These are phyloP conservation scores for Marchantia paleacea DNA, from an alignment of 225 moss, liverwort and hornwort genomes.

Conservation along the genomic window DNA sequence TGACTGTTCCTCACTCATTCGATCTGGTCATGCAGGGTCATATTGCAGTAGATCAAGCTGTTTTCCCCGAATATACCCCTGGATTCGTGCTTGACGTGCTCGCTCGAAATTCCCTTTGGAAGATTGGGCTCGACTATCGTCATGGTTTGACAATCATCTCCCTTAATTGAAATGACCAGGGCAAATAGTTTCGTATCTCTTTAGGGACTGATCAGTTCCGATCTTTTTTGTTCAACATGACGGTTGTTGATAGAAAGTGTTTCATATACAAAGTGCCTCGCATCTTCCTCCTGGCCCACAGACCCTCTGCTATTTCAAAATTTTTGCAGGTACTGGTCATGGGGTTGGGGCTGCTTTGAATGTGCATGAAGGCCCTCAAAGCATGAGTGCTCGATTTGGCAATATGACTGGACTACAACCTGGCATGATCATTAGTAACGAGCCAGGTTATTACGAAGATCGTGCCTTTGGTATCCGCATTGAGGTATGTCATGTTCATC, in stretches of 20 bases:
- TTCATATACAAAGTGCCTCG: too few relatives aligned
- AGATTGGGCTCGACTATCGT: constrained; percentile 95
- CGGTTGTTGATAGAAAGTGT: not conserved
- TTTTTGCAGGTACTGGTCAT: constrained; percentile 81
- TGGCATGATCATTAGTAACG: constrained; percentile 98
- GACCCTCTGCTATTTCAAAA: not conserved
- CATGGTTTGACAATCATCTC: constrained; percentile 53
- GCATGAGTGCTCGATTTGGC: constrained; percentile 92
- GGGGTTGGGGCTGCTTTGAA: constrained; percentile 98
- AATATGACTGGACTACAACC: constrained; percentile 94
- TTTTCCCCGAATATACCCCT: constrained; percentile 94
- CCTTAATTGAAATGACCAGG: not conserved
- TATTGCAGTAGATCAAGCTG: constrained; percentile 82
- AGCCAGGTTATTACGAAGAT: constrained; percentile 99
- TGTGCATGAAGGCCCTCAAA: constrained; percentile 97
- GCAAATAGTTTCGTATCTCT: not conserved
- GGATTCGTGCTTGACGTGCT: constrained; percentile 96
- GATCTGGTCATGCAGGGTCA: constrained; percentile 63
- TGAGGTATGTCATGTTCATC: constrained; percentile 50
- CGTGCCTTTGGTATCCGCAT: constrained; percentile 93
- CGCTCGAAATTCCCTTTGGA: constrained; percentile 89
- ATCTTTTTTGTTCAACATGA: not conserved
- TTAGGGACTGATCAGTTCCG: not conserved
- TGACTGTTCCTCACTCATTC: not conserved
- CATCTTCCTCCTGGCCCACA: not conserved